Percentiles rank a stretch among this genome's conserved stretches.
These are phyloP conservation scores for Xerocomus potaroensis DNA, from an alignment of 768 basidiomycete genomes.

Conservation along the genomic window DNA sequence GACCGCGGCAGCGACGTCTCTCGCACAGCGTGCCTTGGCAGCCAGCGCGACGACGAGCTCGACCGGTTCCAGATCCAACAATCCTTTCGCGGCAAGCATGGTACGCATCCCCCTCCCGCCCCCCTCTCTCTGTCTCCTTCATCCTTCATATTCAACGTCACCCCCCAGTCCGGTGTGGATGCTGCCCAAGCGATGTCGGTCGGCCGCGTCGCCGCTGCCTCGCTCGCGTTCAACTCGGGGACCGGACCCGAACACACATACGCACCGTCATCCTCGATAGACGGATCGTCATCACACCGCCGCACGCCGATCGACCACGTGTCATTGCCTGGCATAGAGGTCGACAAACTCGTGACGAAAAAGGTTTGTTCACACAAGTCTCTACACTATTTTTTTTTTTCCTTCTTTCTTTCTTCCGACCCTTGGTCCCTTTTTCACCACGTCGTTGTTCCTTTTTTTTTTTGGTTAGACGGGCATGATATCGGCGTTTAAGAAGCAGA, in stretches of 20 bases:
- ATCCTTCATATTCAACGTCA: too few relatives aligned
- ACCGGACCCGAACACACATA: conserved; percentile 11
- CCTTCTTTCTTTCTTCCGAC: too few relatives aligned
- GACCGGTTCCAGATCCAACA: conserved; percentile 27
- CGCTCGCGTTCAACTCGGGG: conserved; percentile 47
- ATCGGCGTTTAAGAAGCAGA: conserved; percentile 16
- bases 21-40: conserved; percentile 43
- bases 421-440: too few relatives aligned
- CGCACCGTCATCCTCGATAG: conserved; percentile 4
- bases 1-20: conserved; percentile 35
- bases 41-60: conserved; percentile 16
- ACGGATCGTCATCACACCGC: too few relatives aligned
- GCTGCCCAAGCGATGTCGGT: conserved; percentile 32
- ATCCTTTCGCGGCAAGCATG: conserved; percentile 28
- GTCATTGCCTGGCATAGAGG: conserved; percentile 17
- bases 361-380: too few relatives aligned
- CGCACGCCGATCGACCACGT: too few relatives aligned
- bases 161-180: conserved; percentile 33
- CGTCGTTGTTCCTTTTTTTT: too few relatives aligned
- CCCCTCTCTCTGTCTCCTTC: too few relatives aligned
- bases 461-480: conserved; percentile 25
- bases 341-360: conserved; percentile 27
- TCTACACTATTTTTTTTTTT: too few relatives aligned
- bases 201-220: conserved; percentile 57
- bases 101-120: conserved; percentile 26